Base-by-base conservation (phyloP, 768 basidiomycete species). In the Suillus tomentosus region DNA sequence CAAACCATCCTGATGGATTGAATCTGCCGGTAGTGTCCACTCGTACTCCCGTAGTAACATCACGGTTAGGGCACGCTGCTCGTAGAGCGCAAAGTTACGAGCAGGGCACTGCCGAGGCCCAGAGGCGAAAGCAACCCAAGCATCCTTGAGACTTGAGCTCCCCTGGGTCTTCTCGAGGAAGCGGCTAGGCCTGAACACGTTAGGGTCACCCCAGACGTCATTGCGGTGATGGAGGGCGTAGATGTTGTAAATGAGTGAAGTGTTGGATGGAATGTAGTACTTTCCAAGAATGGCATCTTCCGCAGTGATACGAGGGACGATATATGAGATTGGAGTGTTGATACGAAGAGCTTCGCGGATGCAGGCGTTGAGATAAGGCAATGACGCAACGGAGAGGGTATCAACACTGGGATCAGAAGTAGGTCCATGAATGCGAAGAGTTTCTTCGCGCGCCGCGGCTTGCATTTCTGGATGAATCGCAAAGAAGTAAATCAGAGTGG, bases 331-430 rank as follows among this genome's bases (percentile, higher is more conserved):
- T n/a, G 73, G 70, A 15, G 69, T 71, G 61, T 74, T 74, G 70
- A 71, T 76, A 17, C 80, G 79, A 13, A 81, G 64, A 5, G 80
- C 70, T 70, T 80, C 80, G 61, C 76, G 74, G 60, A 80, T 77
- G 68, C 78, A 79, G 5, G 80, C 79, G 59, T 72, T 70, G 14
- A 79, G 66, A 67, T 74, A 79, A 11, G 72, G 72, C 54, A 78
- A 66, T 24, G 59, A 60, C 24, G 36, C 36, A 47, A 65, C 64
- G 10, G 67, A 63, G 53, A 76, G 70, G 54, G 78, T 72, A 42
- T 69, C 71, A 2, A 76, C 59, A 1, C 71, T 70, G 34, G 78
- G 77, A 37, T 81, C 74, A 5, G 72, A 62, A 9, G 69, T 68
- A 22, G 63, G 61, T 3, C 72, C 70, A 10, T 80, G 66, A 37